Base-by-base conservation (phyloP, 1,284 basidiomycete genomes). In the Rugosomyces carneus region DNA sequence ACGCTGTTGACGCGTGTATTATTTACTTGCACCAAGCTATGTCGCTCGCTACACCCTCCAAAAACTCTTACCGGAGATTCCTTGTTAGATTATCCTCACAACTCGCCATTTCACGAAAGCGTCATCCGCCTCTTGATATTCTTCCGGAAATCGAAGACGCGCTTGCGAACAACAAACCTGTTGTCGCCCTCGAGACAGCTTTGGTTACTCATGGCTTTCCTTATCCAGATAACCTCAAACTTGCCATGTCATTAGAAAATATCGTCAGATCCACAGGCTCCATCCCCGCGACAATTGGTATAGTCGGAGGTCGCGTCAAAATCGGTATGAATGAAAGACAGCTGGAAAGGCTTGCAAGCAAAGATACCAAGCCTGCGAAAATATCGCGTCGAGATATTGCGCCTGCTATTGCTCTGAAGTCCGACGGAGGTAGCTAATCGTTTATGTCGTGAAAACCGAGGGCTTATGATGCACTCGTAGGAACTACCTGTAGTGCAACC, bases 171-270 rank as follows among this genome's bases (percentile, higher is more conserved):
- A 66, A 67, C 27, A 70, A 66, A 55, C 78, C 85, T 34, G 69
- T 88, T 38, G 85, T 89, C 7, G 86, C 86, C 16, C 73, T 89
- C n/a, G 87, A 89, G 59, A 92, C 90, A 0, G 87, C 94, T 1
- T 83, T 99, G 50, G 83, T 96, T 50, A 94, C 94, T 0, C 92
- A 97, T 71, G 95, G 91, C 23, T 81, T 93, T 70, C 86, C 88
- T 0, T 78, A 81, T 54, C 93, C 93, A 0, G 72, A 74, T 37
- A 96, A 93, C 59, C 66, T 88, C 13, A 70, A 83, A 26, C 84
- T 89, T 11, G 85, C 90, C 0, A 69, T 69, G 19, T 83, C 84
- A 5, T 72, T 94, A 15, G 92, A 96, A 62, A 61, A 63, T 8
- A 86, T 91, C 44, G 82, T 98, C n/a, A 74, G 89, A 52, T 73